A percentile compares a stretch with the other conserved stretches of the same genome.
These are phyloP conservation scores for Podaxis carcinomalis DNA, from an alignment of 768 basidiomycete species.

Conservation along the genomic window DNA sequence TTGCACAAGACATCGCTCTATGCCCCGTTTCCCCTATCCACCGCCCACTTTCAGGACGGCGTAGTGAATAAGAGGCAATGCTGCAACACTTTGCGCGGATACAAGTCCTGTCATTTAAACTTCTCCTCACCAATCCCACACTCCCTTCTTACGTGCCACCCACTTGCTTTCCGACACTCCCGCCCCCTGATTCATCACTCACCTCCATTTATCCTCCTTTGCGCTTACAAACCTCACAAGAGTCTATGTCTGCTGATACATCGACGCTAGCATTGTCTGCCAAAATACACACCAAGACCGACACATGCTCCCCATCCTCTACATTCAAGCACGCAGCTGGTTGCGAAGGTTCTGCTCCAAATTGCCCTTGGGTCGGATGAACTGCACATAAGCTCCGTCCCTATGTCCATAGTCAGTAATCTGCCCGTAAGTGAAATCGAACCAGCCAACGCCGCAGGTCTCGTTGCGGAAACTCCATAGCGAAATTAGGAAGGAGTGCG, in stretches of 20 bases:
- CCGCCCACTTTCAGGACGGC: constrained; percentile 47
- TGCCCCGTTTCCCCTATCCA: constrained; percentile 86
- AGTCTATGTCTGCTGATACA: neutral
- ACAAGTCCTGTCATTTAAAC: constrained; percentile 10
- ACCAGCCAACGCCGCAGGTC: neutral
- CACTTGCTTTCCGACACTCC: neutral
- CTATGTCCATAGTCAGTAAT: constrained; percentile 28
- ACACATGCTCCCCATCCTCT: constrained; percentile 10
- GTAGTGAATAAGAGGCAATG: constrained; percentile 72
- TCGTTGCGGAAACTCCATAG: neutral
- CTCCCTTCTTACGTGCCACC: constrained; percentile 6
- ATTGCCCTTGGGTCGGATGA: constrained; percentile 84
- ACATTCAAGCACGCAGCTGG: constrained; percentile 66
- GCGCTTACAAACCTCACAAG: neutral
- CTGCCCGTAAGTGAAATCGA: neutral
- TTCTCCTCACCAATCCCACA: constrained; percentile 2
- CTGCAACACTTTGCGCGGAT: constrained; percentile 6
- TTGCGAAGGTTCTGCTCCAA: constrained; percentile 82
- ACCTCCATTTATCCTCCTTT: neutral
- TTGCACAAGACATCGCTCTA: neutral
- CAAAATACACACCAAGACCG: neutral
- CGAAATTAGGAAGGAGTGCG: neutral
- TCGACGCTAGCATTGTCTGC: neutral
- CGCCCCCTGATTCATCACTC: neutral
- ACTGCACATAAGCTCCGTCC: constrained; percentile 95